Conservation (phyloP, 768 basidiomycete species). For the Rhodotorula babjevae region DNA sequence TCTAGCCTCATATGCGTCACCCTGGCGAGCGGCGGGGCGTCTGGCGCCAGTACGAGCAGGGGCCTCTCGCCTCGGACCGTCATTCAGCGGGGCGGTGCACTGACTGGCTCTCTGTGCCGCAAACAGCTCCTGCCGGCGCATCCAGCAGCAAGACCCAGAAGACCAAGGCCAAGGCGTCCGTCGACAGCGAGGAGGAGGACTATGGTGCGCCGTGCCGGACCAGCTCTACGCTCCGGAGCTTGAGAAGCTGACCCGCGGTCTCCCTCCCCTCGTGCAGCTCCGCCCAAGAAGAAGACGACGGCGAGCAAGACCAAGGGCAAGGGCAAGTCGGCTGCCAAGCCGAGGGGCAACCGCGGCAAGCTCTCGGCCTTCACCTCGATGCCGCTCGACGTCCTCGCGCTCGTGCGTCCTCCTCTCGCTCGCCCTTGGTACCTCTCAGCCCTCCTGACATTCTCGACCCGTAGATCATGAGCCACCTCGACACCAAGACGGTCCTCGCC, state of each 20-base stretch:
- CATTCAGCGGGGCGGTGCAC: too few relatives aligned
- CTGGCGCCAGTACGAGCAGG: too few relatives aligned
- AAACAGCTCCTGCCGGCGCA: neutral
- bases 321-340: neutral
- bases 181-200: neutral
- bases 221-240: neutral
- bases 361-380: conserved; percentile 11
- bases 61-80: too few relatives aligned
- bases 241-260: neutral
- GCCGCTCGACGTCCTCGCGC: conserved; percentile 18
- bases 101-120: too few relatives aligned
- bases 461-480: conserved; percentile 8
- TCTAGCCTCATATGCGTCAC: too few relatives aligned
- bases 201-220: too few relatives aligned
- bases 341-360: conserved; percentile 6
- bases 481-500: conserved; percentile 22
- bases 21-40: too few relatives aligned
- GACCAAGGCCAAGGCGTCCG: neutral
- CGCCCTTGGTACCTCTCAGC: neutral
- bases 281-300: conserved; percentile 1
- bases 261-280: neutral
- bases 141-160: neutral
- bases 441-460: neutral
- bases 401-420: neutral
- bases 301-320: neutral